A percentile compares a stretch with the other conserved stretches of the same genome.
phyloP scores from a whole-genome alignment of 208 protist species.

The Trypanosoma platydactyli region DNA sequence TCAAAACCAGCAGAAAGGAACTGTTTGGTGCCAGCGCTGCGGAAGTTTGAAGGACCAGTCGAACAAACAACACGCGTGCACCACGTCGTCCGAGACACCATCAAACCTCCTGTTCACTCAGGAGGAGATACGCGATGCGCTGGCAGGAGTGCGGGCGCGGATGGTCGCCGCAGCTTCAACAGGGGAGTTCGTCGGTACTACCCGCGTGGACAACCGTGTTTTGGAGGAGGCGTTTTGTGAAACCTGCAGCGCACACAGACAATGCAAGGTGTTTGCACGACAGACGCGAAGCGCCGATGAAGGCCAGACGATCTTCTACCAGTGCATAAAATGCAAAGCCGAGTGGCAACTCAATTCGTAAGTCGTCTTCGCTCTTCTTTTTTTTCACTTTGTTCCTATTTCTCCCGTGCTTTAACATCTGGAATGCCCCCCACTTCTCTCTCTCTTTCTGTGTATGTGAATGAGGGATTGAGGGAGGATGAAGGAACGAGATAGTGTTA shows the following conservation, averaged over 20 bases:
- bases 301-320: slow-evolving; percentile 91
- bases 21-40: slow-evolving; percentile 36
- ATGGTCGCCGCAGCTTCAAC: background rate
- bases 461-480: background rate
- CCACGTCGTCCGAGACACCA: slow-evolving; percentile 28
- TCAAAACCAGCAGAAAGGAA: background rate
- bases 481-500: background rate
- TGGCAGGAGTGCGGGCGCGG: slow-evolving; percentile 28
- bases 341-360: slow-evolving; percentile 93
- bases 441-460: slow-evolving; percentile 1
- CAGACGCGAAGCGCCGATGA: slow-evolving; percentile 92
- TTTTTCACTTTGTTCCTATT: background rate
- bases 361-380: background rate
- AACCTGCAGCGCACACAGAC: slow-evolving; percentile 60
- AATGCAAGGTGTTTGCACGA: slow-evolving; percentile 80
- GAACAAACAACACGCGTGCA: slow-evolving; percentile 6
- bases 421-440: background rate
- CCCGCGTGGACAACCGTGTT: slow-evolving; percentile 77
- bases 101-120: slow-evolving; percentile 56
- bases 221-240: slow-evolving; percentile 89
- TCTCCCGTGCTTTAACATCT: background rate
- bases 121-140: slow-evolving; percentile 37
- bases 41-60: slow-evolving; percentile 31
- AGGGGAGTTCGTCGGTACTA: slow-evolving; percentile 28
- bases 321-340: slow-evolving; percentile 82